Base-by-base conservation (phyloP, 176 grass and related monocot species). In the Zoysia japonica region DNA sequence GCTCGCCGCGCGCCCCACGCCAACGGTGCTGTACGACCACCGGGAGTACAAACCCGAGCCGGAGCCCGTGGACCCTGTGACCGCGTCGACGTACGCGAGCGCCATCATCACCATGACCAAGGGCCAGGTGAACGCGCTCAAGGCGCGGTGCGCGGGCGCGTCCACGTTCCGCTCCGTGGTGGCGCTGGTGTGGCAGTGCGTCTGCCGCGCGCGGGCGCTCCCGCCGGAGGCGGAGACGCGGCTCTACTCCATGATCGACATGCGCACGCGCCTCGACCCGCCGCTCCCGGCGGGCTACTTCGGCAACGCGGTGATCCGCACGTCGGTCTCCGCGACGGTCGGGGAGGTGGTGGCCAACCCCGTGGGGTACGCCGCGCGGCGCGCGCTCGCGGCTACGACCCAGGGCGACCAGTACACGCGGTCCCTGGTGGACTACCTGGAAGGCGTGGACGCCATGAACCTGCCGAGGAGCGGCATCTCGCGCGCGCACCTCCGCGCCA, bases 221-320 rank as follows among this genome's bases (percentile, higher is more conserved):
- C 76, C 61, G 2, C 17, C 47, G 0, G 45, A 52, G 0, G 47
- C 65, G 0, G 76, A 89, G 69, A 86, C 83, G 17, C 76, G 83
- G 77, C 86, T 94, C 59, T 91, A 91, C 88, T 91, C 84, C 13
- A 87, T 88, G 80, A 59, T 88, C 17, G 89, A 94, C 76, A 91
- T 91, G 77, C 88, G 89, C 2, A 61, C 70, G 11, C 86, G 88
- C 20, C 77, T 94, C 61, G 42, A 14, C 0, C 92, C 88, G 3
- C 86, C 76, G 43, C 86, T 91, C n/a, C 88, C 83, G 4, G 2
- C 46, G 13, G 82, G 76, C 2, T 94, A 87, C 71, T 78, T 94
- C 28, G 88, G 88, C 14, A 91, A 91, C 82, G 88, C 86, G 7
- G 86, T 89, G 44, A 38, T 91, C 0, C 84, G 86, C 36, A 89